Base-by-base conservation (phyloP, 257 asterid species). In the Coffea eugenioides region DNA sequence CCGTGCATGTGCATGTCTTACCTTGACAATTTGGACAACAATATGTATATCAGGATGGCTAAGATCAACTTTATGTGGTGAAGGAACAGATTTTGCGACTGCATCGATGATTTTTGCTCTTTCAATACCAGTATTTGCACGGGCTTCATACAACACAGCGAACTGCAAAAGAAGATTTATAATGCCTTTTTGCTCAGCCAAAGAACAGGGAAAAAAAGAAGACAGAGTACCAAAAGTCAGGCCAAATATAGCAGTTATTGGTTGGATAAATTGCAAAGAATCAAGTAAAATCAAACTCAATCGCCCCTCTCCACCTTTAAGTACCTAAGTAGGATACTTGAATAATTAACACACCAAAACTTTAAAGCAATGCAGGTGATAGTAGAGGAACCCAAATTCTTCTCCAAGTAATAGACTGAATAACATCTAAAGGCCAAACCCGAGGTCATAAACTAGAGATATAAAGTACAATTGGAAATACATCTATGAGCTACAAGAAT, bases 81-180 rank as follows among this genome's bases (percentile, higher is more conserved):
- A 64, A 25, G 97, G 94, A 77, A 96, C 98, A 71, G 86, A 86
- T 86, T 92, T 91, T 77, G 98, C 99, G 41, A 96, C 99, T 31
- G 91, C 88, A 79, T 89, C 88, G 4, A 96, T 94, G 79, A 96
- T 89, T 87, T 95, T 96, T 64, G 81, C 67, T 73, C 96, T 84
- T 71, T 94, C 94, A 45, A 96, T 82, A 56, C 99, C 99, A 66
- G 97, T 92, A 86, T 96, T 96, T 80, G 99, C 97, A 75, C 98
- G 98, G 77, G 96, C 92, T 77, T 95, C 99, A 75, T 94, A 96
- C 56, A 92, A 79, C 68, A 94, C 97, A 69, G 97, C 90, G 82
- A 88, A 96, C 99, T 94, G 91, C 84, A 84, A 78, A 64, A 74
- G 69, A 76, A 77, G 51, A 83, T 36, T 4, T 46, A 66, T 4